phyloP scores from a whole-genome alignment of 1,284 basidiomycete genomes.

The Moesziomyces sp. region DNA sequence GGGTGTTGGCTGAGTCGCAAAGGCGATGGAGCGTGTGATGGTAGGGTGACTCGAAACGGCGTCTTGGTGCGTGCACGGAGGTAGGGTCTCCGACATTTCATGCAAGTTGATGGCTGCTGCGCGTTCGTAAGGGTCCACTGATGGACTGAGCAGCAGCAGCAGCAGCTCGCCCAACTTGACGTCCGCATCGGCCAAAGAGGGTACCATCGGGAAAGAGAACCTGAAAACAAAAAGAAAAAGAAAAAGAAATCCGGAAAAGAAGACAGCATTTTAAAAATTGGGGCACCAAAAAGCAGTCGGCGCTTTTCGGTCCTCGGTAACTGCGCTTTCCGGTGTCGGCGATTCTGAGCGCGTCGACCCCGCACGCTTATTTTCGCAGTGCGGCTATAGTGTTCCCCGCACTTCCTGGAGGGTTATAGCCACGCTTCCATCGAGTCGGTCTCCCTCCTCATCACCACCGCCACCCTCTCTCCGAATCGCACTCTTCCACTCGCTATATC shows the following conservation, averaged over 20 bases:
- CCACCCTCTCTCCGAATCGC: neutral
- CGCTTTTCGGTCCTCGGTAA: conserved; percentile 25
- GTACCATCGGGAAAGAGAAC: neutral
- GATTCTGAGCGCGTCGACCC: neutral
- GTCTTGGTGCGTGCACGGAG: no score
- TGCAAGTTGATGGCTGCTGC: no score
- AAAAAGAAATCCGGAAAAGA: neutral
- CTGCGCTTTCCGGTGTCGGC: neutral
- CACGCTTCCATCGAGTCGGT: neutral
- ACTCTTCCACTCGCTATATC: neutral
- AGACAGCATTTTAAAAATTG: neutral
- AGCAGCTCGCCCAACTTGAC: no score
- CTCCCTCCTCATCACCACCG: neutral
- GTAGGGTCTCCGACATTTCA: no score
- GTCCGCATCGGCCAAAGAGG: neutral
- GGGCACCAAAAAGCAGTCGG: conserved; percentile 1
- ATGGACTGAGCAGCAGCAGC: no score
- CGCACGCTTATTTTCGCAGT: conserved; percentile 1
- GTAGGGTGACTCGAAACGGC: no score
- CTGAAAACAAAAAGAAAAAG: no score
- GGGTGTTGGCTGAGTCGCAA: no score
- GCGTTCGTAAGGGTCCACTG: no score
- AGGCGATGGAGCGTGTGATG: no score
- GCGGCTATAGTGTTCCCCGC: no score
- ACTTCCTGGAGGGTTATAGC: neutral